Conservation (phyloP, 2,329 filamentous ascomycete species). For the Stagonosporopsis tanaceti region DNA sequence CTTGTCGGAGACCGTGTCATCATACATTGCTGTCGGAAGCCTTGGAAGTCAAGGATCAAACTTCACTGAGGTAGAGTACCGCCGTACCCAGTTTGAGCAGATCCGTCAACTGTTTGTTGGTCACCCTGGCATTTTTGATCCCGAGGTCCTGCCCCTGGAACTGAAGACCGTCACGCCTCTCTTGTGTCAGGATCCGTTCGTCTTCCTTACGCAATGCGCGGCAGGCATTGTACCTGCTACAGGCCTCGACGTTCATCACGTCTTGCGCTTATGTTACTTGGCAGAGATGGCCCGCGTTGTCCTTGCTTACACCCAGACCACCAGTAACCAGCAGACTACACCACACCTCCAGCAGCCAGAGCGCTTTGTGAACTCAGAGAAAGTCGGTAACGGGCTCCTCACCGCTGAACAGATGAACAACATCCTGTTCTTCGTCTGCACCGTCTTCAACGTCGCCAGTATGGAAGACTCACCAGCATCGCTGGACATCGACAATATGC, state of each 20-base stretch:
- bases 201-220: conserved; percentile 82
- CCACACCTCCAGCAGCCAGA: conserved; percentile 26
- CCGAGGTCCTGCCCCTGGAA: conserved; percentile 51
- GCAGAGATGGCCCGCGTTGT: conserved; percentile 89
- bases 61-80: conserved; percentile 71
- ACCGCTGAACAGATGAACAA: conserved; percentile 40
- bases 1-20: conserved; percentile 84
- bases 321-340: conserved; percentile 15
- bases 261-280: conserved; percentile 86
- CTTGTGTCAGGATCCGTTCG: conserved; percentile 74
- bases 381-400: conserved; percentile 31
- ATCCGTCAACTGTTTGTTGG: conserved; percentile 77
- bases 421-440: conserved; percentile 43
- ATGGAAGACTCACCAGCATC: conserved; percentile 34
- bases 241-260: conserved; percentile 76
- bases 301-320: conserved; percentile 56
- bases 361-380: conserved; percentile 38
- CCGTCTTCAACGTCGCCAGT: conserved; percentile 41
- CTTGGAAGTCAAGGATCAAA: conserved; percentile 68
- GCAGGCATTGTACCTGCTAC: conserved; percentile 74
- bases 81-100: conserved; percentile 73
- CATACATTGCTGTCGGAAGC: conserved; percentile 80
- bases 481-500: conserved; percentile 37
- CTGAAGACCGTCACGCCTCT: conserved; percentile 61
- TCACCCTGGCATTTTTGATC: conserved; percentile 52